Percentiles rank a stretch among this genome's conserved stretches.
Evolutionary conservation across 2,329 filamentous ascomycete genomes (phyloP).

Genomic region (Mycogone perniciosa): DNA sequence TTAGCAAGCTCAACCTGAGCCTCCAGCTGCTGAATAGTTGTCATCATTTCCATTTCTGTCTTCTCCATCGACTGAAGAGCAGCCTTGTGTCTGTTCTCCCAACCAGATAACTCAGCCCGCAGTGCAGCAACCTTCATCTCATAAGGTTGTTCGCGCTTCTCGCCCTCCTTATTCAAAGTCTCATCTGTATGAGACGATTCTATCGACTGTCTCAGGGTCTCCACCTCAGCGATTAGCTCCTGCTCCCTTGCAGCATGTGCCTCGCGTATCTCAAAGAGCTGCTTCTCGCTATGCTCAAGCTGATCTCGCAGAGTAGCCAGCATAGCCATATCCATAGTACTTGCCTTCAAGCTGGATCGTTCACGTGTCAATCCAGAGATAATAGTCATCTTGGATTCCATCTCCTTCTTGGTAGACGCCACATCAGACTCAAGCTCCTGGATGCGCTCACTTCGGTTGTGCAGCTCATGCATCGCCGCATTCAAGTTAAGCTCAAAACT

Average conservation of each 20-base stretch:
- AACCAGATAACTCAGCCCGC: conserved; percentile 63
- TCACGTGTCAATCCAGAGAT: conserved; percentile 92
- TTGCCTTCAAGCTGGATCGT: conserved; percentile 76
- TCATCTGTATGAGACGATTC: conserved; percentile 19
- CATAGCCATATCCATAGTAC: conserved; percentile 85
- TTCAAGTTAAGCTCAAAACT: conserved; percentile 91
- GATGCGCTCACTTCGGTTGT: conserved; percentile 79
- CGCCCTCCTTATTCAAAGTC: conserved; percentile 22
- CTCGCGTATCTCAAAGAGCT: conserved; percentile 68
- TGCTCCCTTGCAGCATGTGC: conserved; percentile 67
- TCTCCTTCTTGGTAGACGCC: conserved; percentile 79
- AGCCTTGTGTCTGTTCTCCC: conserved; percentile 69
- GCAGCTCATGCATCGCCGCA: conserved; percentile 85
- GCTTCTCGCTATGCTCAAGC: conserved; percentile 76
- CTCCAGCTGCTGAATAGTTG: conserved; percentile 70
- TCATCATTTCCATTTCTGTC: conserved; percentile 66
- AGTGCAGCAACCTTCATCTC: conserved; percentile 58
- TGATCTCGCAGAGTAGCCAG: conserved; percentile 83
- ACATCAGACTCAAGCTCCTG: conserved; percentile 85
- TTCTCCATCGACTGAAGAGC: conserved; percentile 64
- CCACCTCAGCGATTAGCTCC: conserved; percentile 66
- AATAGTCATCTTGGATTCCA: conserved; percentile 94
- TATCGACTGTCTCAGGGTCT: conserved; percentile 55
- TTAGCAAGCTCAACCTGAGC: conserved; percentile 47
- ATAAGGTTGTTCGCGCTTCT: conserved; percentile 35